Percentiles rank a stretch among this genome's conserved stretches.
Conservation (phyloP, 2,329 filamentous ascomycete genomes). For the Leptodontidium sp. region DNA sequence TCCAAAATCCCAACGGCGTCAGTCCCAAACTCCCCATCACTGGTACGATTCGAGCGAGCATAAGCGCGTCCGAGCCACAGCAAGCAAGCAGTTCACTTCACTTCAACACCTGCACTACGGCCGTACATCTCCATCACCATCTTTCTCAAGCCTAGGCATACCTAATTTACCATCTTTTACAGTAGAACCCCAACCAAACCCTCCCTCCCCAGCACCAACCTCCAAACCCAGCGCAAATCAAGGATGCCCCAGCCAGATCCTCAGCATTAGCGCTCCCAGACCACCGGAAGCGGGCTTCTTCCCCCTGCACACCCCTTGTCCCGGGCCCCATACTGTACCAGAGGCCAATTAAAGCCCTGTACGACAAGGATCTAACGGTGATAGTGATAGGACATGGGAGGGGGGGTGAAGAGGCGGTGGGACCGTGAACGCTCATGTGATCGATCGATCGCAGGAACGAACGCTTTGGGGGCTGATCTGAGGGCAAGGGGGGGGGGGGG, state of each 20-base stretch:
- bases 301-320: neutral
- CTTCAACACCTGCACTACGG: neutral
- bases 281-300: constrained; percentile 7
- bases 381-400: no score
- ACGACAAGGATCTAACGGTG: neutral
- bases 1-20: no score
- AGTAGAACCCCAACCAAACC: no score
- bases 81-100: no score
- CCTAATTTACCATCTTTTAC: no score
- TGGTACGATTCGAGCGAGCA: neutral
- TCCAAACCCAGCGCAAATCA: neutral
- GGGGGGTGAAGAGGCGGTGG: no score
- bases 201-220: neutral
- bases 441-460: neutral
- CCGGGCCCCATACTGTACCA: no score
- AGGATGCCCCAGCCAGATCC: neutral
- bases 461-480: constrained; percentile 17
- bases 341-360: no score
- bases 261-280: constrained; percentile 6
- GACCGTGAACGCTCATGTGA: no score
- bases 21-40: no score
- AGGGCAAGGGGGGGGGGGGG: constrained; percentile 29
- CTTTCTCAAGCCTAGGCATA: no score
- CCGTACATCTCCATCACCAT: no score
- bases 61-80: neutral